phyloP scores from a whole-genome alignment of 78 protist genomes.

The Corallochytrium limacisporum region DNA sequence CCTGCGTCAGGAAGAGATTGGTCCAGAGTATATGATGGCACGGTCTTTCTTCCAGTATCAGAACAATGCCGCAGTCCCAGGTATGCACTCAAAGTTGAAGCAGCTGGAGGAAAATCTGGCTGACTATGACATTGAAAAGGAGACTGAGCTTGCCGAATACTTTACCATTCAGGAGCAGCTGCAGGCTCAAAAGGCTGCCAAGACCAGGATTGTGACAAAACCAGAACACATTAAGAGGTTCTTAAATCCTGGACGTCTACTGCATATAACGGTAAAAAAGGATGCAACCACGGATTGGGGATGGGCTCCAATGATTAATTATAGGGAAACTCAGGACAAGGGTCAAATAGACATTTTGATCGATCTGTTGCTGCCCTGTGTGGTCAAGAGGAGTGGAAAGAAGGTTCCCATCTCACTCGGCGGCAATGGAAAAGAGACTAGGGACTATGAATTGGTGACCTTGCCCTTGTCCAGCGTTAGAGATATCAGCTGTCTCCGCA shows the following conservation, averaged over 20 bases:
- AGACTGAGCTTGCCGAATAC: slow-evolving; percentile 16
- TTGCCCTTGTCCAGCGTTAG: no score
- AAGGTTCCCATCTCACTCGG: no score
- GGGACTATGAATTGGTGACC: no score
- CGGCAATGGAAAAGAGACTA: no score
- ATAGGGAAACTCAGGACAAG: not conserved
- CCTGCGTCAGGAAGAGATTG: slow-evolving; percentile 46
- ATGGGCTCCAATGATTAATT: not conserved
- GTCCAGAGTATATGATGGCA: slow-evolving; percentile 28
- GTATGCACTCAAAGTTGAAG: slow-evolving; percentile 24
- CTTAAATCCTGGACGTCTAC: slow-evolving; percentile 69
- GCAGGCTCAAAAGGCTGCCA: slow-evolving; percentile 12
- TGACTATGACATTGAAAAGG: not conserved
- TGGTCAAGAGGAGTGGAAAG: no score
- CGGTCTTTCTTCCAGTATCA: slow-evolving; percentile 80
- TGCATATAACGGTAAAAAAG: no score
- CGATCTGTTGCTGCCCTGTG: no score
- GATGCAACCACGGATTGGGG: not conserved
- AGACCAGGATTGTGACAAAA: slow-evolving; percentile 24
- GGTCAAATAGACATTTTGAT: no score
- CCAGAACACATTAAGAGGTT: slow-evolving; percentile 55
- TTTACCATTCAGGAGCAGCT: slow-evolving; percentile 2
- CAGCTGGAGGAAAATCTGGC: not conserved
- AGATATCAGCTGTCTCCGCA: no score
- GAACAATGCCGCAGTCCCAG: slow-evolving; percentile 36